Evolutionary conservation across 1,139 yeast species (phyloP).

Genomic region (Debaryomyces psychrophilus): DNA sequence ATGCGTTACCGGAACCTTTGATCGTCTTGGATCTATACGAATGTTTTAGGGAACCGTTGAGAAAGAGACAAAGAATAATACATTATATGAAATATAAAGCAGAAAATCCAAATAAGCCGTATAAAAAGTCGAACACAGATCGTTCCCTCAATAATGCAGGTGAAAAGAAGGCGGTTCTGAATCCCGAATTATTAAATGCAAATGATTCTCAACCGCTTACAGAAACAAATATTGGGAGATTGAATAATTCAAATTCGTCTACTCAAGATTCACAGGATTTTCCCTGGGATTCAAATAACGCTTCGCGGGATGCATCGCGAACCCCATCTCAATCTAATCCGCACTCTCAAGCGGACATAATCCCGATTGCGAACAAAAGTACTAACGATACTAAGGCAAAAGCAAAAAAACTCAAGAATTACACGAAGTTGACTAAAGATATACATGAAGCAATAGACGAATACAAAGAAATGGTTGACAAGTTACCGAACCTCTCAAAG

Average conservation of each 20-base stretch:
- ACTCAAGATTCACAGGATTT: conserved; percentile 4
- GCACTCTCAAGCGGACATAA: conserved; percentile 4
- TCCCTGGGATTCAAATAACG: conserved; percentile 1
- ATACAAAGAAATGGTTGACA: conserved; percentile 68
- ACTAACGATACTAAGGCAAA: conserved; percentile 6
- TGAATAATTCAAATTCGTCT: conserved; percentile 19
- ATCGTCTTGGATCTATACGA: conserved; percentile 81
- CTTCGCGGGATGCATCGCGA: not conserved
- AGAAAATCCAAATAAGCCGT: conserved; percentile 37
- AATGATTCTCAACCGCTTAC: conserved; percentile 31
- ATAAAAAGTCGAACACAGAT: conserved; percentile 18
- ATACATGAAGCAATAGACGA: conserved; percentile 70
- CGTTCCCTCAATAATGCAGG: not conserved
- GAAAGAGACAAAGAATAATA: conserved; percentile 59
- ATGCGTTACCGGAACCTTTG: conserved; percentile 89
- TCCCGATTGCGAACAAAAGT: not conserved
- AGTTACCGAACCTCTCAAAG: conserved; percentile 69
- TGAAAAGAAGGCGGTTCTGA: not conserved
- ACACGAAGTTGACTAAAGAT: conserved; percentile 55
- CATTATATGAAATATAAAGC: conserved; percentile 64
- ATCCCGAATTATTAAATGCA: conserved; percentile 8
- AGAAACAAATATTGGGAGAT: conserved; percentile 34
- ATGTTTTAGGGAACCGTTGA: conserved; percentile 75
- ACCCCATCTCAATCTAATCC: conserved; percentile 2
- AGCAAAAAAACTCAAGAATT: conserved; percentile 36